Percentiles rank a stretch among this genome's conserved stretches.
phyloP scores from a whole-genome alignment of 176 grass and related monocot species.

The Avena sativa region DNA sequence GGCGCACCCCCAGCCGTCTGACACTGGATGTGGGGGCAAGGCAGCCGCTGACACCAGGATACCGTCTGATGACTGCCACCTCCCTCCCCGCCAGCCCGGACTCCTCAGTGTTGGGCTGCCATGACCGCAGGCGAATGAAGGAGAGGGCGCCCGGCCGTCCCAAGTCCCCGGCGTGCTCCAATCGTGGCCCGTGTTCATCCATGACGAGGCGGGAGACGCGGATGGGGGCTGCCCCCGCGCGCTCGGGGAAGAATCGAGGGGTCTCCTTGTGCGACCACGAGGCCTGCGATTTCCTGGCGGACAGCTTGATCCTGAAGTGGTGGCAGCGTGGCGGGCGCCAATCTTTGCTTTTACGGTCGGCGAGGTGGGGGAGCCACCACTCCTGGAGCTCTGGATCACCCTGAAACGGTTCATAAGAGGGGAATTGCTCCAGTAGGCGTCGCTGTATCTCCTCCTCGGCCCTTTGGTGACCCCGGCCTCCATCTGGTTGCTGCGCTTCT shows the following conservation, averaged over 20 bases:
- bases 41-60: neutral
- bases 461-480: neutral
- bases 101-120: neutral
- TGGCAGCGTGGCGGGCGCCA: neutral
- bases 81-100: neutral
- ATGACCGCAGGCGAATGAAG: neutral
- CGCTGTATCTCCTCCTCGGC: neutral
- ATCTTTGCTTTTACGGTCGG: neutral
- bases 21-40: neutral
- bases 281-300: neutral
- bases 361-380: neutral
- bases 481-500: neutral
- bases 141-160: neutral
- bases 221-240: neutral
- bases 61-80: neutral
- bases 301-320: neutral
- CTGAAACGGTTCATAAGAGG: neutral
- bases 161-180: neutral
- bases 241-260: neutral
- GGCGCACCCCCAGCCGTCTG: neutral
- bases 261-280: neutral
- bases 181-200: neutral
- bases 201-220: neutral
- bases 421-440: neutral
- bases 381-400: neutral